Conservation (phyloP, 192 early-diverging fungal genomes). For the Jimgerdemannia lactiflua region DNA sequence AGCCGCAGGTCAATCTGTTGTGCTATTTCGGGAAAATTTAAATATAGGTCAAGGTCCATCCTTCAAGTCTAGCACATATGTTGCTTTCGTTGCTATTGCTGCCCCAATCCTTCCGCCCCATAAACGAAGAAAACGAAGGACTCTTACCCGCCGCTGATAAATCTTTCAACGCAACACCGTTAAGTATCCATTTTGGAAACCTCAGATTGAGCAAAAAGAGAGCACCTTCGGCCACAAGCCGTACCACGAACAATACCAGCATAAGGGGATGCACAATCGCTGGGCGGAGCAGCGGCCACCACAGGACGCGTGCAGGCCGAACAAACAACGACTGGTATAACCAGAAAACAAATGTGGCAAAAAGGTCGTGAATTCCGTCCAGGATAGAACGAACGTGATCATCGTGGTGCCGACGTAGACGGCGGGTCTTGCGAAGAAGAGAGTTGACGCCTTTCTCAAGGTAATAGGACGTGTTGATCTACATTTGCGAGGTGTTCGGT, state of each 20-base stretch:
- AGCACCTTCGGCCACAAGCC: slow-evolving; percentile 49
- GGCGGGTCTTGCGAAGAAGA: neutral
- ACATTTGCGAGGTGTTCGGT: neutral
- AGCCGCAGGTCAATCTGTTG: slow-evolving; percentile 89
- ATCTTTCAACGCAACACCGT: slow-evolving; percentile 71
- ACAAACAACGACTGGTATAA: neutral
- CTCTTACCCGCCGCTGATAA: slow-evolving; percentile 57
- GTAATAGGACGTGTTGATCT: slow-evolving; percentile 66
- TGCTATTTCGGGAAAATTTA: slow-evolving; percentile 30
- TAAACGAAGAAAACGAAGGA: neutral
- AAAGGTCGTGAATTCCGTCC: neutral
- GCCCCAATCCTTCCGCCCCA: too few relatives aligned
- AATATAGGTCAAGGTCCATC: neutral
- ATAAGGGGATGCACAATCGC: slow-evolving; percentile 25
- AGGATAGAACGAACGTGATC: slow-evolving; percentile 5
- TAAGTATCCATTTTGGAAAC: slow-evolving; percentile 55
- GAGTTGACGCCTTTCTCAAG: slow-evolving; percentile 47
- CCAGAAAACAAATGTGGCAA: neutral
- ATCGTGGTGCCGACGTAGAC: neutral
- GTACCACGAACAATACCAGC: slow-evolving; percentile 41
- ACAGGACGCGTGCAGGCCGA: neutral
- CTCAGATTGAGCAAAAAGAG: slow-evolving; percentile 58
- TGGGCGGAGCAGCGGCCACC: neutral
- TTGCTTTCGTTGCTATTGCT: too few relatives aligned
- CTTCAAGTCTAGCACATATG: too few relatives aligned